phyloP scores from a whole-genome alignment of 2,329 filamentous ascomycete species.

The Aspergillus nomiae region DNA sequence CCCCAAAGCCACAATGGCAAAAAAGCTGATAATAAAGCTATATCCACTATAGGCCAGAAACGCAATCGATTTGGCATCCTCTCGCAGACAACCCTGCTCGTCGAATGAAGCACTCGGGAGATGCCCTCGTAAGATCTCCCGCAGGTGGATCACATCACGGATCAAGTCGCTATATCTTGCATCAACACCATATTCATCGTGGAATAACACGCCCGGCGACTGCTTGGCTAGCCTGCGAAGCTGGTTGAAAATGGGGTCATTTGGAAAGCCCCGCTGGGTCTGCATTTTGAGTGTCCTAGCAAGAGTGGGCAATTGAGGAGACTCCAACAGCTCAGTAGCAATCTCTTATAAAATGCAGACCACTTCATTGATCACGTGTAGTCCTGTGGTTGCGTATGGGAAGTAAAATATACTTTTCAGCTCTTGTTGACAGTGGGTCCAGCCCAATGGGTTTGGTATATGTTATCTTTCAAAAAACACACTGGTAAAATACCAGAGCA shows the following conservation, averaged over 20 bases:
- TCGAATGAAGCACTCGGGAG: neutral
- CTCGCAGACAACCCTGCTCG: neutral
- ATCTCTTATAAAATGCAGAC: no score
- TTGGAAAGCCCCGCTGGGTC: neutral
- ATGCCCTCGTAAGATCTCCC: neutral
- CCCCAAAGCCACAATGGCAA: neutral
- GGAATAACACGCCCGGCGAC: neutral
- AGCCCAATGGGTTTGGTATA: no score
- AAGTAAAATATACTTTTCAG: no score
- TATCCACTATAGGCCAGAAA: neutral
- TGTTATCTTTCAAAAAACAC: no score
- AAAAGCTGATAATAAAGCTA: neutral
- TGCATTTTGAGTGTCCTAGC: no score
- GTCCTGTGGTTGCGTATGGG: no score
- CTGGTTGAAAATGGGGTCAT: neutral
- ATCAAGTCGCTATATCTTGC: neutral
- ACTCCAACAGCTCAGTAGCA: no score
- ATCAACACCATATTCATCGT: neutral
- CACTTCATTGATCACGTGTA: no score
- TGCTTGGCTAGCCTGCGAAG: neutral
- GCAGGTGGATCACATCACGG: neutral
- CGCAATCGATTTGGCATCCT: neutral
- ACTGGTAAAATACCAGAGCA: no score
- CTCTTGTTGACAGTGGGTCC: no score
- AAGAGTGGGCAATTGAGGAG: no score